Percentiles rank a stretch among this genome's conserved stretches.
These are phyloP conservation scores for Lophiotrema nucula DNA, from an alignment of 495 filamentous ascomycete species.

Conservation along the genomic window DNA sequence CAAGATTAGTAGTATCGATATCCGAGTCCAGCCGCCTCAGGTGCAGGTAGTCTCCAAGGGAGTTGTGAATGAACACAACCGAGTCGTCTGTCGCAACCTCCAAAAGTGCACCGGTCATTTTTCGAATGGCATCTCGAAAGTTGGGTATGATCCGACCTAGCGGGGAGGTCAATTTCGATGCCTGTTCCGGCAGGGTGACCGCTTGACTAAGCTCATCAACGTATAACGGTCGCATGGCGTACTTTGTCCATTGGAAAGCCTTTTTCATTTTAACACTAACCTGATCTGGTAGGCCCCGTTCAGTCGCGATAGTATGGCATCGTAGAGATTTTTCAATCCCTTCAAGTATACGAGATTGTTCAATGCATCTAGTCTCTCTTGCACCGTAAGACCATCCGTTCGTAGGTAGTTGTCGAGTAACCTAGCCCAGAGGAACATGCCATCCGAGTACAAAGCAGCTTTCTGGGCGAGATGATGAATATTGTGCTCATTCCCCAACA, in stretches of 20 bases:
- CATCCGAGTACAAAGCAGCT: neutral
- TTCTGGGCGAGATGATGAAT: neutral
- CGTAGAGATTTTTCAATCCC: neutral
- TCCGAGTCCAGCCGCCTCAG: too few species aligned
- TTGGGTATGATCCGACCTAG: neutral
- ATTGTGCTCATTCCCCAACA: neutral
- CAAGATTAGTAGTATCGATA: neutral
- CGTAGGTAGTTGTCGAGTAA: neutral
- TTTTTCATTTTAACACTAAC: neutral
- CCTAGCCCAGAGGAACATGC: neutral
- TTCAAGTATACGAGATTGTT: neutral
- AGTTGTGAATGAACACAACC: neutral
- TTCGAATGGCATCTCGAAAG: neutral
- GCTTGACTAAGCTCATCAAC: neutral
- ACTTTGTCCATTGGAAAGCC: neutral
- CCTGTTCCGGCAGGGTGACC: neutral
- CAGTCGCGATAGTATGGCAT: neutral
- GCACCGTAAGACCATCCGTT: neutral
- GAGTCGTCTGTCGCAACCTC: neutral
- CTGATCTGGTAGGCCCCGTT: neutral
- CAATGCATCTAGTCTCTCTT: neutral
- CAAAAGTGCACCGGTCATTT: neutral
- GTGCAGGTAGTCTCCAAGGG: neutral
- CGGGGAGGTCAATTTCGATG: too few species aligned
- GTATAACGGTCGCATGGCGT: neutral